phyloP scores from a whole-genome alignment of 2,329 filamentous ascomycete species.

The Dactylellina leptospora region DNA sequence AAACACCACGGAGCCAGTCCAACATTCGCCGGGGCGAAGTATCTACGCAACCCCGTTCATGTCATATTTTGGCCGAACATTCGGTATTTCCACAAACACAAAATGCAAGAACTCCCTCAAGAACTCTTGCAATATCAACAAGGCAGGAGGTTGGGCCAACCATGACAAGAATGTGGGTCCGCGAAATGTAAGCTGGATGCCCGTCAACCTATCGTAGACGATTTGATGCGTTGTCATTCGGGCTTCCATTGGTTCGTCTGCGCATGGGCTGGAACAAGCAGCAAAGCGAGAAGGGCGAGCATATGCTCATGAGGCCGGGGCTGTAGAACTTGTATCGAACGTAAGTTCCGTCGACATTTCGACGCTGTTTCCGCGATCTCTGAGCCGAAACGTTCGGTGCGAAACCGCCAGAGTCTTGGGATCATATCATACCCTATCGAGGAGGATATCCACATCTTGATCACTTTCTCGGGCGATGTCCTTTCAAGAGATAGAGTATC shows the following conservation, averaged over 20 bases:
- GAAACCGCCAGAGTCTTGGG: slow-evolving; percentile 13
- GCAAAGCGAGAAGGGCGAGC: slow-evolving; percentile 20
- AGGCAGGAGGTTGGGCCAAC: slow-evolving; percentile 53
- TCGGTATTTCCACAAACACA: not conserved
- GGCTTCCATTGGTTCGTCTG: slow-evolving; percentile 35
- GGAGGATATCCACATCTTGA: slow-evolving; percentile 23
- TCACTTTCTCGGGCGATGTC: not conserved
- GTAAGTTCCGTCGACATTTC: slow-evolving; percentile 32
- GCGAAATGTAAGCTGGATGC: slow-evolving; percentile 40
- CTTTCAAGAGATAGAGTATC: not conserved
- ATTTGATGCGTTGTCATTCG: slow-evolving; percentile 53
- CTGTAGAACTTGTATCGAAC: slow-evolving; percentile 16
- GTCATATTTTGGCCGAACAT: slow-evolving; percentile 16
- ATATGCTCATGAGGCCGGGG: no score
- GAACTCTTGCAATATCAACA: slow-evolving; percentile 11
- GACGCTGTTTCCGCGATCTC: slow-evolving; percentile 35
- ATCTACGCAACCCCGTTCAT: no score
- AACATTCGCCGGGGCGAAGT: no score
- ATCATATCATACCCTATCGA: slow-evolving; percentile 6
- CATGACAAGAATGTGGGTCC: slow-evolving; percentile 53
- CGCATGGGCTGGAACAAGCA: slow-evolving; percentile 34
- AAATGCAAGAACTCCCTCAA: slow-evolving; percentile 5
- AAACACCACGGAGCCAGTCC: not conserved
- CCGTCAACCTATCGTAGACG: slow-evolving; percentile 51
- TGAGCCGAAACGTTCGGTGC: slow-evolving; percentile 7